phyloP scores from a whole-genome alignment of 2,329 filamentous ascomycete species.

The Scedosporium boydii region DNA sequence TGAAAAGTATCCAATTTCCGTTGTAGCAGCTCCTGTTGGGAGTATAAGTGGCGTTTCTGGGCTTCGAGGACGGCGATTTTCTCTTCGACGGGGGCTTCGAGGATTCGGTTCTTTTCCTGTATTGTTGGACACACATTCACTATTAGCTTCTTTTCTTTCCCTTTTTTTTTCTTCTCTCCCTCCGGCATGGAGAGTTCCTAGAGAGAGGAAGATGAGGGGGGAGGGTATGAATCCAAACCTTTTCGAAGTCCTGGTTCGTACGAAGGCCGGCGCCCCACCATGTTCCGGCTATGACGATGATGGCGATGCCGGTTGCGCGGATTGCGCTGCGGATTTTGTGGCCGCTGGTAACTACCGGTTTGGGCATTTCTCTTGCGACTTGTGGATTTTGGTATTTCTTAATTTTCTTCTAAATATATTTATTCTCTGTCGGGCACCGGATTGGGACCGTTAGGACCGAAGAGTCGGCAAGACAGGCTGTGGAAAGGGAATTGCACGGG shows the following conservation, averaged over 20 bases:
- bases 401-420: no score
- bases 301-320: slow-evolving; percentile 33
- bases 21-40: slow-evolving; percentile 29
- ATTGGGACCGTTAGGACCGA: no score
- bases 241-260: slow-evolving; percentile 34
- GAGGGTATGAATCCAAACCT: slow-evolving; percentile 19
- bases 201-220: background rate
- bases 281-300: slow-evolving; percentile 35
- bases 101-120: slow-evolving; percentile 25
- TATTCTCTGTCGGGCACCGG: no score
- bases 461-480: no score
- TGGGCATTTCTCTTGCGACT: background rate
- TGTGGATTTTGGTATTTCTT: background rate
- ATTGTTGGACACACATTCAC: background rate
- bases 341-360: background rate
- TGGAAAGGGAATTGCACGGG: no score
- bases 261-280: slow-evolving; percentile 41
- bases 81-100: slow-evolving; percentile 28
- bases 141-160: background rate
- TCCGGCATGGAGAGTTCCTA: background rate
- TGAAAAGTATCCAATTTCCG: slow-evolving; percentile 30
- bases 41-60: slow-evolving; percentile 28
- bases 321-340: slow-evolving; percentile 9
- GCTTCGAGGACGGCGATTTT: slow-evolving; percentile 34
- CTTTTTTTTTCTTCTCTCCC: background rate